A percentile compares a stretch with the other conserved stretches of the same genome.
Conservation (phyloP, 2,329 filamentous ascomycete species). For the Fusarium palustre region DNA sequence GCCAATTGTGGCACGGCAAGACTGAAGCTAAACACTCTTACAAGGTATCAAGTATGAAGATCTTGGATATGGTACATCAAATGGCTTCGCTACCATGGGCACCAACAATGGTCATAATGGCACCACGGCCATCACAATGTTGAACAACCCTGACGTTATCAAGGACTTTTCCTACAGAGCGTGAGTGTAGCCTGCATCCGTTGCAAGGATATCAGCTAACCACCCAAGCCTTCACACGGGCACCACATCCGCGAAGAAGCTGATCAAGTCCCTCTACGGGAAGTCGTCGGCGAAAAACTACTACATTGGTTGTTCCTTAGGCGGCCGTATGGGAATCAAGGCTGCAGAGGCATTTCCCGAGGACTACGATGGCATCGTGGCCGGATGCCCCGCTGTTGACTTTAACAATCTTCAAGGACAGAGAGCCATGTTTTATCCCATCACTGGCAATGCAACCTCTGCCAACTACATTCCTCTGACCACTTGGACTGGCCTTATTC, state of each 20-base stretch:
- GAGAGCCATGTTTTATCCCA: constrained; percentile 28
- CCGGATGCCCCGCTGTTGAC: constrained; percentile 61
- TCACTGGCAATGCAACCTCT: constrained; percentile 1
- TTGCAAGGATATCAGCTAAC: background rate
- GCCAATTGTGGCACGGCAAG: background rate
- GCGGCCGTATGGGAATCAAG: constrained; percentile 69
- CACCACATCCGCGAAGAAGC: background rate
- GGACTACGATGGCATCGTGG: constrained; percentile 65
- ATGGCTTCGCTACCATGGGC: constrained; percentile 60
- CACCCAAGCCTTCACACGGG: background rate
- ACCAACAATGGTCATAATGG: constrained; percentile 65
- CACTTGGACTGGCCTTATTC: constrained; percentile 49
- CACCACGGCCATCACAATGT: constrained; percentile 42
- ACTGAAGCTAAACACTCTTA: background rate
- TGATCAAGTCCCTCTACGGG: constrained; percentile 58
- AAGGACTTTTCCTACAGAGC: constrained; percentile 53
- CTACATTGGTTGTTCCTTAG: constrained; percentile 69
- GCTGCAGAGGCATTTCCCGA: constrained; percentile 64
- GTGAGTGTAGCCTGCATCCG: constrained; percentile 1
- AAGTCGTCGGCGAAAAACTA: constrained; percentile 58
- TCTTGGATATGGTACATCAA: constrained; percentile 50
- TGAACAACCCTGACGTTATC: constrained; percentile 52
- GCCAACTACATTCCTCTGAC: constrained; percentile 1
- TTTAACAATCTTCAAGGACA: constrained; percentile 54
- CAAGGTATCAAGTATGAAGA: constrained; percentile 57